Conservation (phyloP, 2,329 filamentous ascomycete species). For the Teratosphaeria epicoccoides region DNA sequence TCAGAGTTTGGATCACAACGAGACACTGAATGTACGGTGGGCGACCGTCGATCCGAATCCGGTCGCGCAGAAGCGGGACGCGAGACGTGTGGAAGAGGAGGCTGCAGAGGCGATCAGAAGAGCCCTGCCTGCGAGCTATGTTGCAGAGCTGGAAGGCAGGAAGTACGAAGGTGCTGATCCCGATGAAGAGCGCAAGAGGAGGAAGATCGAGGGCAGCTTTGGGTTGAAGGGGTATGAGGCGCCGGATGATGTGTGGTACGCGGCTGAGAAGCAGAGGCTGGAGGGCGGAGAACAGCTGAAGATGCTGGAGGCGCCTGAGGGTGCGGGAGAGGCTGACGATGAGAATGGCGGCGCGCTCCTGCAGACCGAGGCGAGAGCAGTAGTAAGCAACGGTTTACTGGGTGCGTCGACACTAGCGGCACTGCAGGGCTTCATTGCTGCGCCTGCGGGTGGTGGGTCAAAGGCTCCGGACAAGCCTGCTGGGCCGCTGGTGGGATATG, state of each 20-base stretch:
- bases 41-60: slow-evolving; percentile 95
- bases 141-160: slow-evolving; percentile 86
- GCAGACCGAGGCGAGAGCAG: slow-evolving; percentile 31
- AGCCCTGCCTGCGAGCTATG: slow-evolving; percentile 78
- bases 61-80: slow-evolving; percentile 85
- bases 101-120: slow-evolving; percentile 85
- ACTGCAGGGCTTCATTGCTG: slow-evolving; percentile 47
- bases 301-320: slow-evolving; percentile 41
- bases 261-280: slow-evolving; percentile 58
- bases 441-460: slow-evolving; percentile 34
- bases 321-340: slow-evolving; percentile 24
- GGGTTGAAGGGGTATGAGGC: slow-evolving; percentile 86
- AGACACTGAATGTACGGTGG: slow-evolving; percentile 93
- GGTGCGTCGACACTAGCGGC: slow-evolving; percentile 74
- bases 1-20: slow-evolving; percentile 79
- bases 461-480: slow-evolving; percentile 43
- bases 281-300: slow-evolving; percentile 54
- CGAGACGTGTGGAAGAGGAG: slow-evolving; percentile 81
- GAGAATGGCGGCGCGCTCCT: slow-evolving; percentile 27
- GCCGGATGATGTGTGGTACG: slow-evolving; percentile 88
- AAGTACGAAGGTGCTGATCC: slow-evolving; percentile 47
- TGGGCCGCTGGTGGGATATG: slow-evolving; percentile 78
- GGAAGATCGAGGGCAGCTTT: slow-evolving; percentile 82
- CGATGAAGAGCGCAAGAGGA: slow-evolving; percentile 65
- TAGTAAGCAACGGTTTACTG: slow-evolving; percentile 52